These are phyloP conservation scores for Stereum hirsutum DNA, from an alignment of 1,284 basidiomycete genomes.

Conservation along the genomic window DNA sequence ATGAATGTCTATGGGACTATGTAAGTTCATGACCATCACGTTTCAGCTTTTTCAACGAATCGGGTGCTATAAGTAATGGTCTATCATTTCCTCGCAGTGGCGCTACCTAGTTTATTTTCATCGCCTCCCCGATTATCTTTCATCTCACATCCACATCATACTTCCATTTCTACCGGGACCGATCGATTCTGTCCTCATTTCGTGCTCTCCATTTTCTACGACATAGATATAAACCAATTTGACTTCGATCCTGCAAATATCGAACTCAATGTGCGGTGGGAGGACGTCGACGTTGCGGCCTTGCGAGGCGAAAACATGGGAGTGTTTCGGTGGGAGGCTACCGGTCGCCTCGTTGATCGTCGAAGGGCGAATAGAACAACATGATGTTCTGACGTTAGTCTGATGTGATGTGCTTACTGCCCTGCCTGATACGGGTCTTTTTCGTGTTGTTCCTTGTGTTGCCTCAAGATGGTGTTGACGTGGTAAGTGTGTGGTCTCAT, in stretches of 20 bases:
- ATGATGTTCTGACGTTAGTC: too few species aligned
- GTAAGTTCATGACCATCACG: conserved; percentile 67
- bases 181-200: too few species aligned
- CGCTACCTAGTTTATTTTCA: background rate
- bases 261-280: conserved; percentile 70
- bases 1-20: background rate
- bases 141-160: too few species aligned
- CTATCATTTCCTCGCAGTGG: conserved; percentile 1
- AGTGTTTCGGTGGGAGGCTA: conserved; percentile 67
- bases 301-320: conserved; percentile 42
- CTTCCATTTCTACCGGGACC: too few species aligned
- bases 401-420: too few species aligned
- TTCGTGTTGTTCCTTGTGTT: too few species aligned
- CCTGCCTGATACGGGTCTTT: too few species aligned
- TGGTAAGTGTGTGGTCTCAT: too few species aligned
- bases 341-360: conserved; percentile 50
- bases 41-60: conserved; percentile 97
- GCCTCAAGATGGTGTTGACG: too few species aligned
- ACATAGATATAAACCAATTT: conserved; percentile 82
- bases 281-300: conserved; percentile 53
- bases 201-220: conserved; percentile 85
- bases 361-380: too few species aligned
- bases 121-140: too few species aligned
- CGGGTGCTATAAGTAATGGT: conserved; percentile 81
- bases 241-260: conserved; percentile 83